Evolutionary conservation across 192 early-diverging fungal species (phyloP).

Genomic region (Anaeromyces robustus): DNA sequence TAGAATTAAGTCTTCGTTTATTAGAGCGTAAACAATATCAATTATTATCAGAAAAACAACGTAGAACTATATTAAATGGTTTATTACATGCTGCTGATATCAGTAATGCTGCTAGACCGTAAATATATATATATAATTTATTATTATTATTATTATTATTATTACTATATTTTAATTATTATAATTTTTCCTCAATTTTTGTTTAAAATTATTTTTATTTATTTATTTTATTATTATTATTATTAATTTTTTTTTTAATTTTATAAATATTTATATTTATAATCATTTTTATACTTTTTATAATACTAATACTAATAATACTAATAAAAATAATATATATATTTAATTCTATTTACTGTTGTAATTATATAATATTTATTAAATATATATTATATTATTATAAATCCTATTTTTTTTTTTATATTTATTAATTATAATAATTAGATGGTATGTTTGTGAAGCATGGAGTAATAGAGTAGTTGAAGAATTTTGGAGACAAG

Average conservation of each 20-base stretch:
- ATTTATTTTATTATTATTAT: neutral
- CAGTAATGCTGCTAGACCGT: neutral
- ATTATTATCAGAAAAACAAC: neutral
- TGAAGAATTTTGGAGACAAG: slow-evolving; percentile 74
- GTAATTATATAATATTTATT: no score
- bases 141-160: slow-evolving; percentile 49
- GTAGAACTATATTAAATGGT: neutral
- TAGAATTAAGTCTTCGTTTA: neutral
- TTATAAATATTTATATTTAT: no score
- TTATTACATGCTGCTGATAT: neutral
- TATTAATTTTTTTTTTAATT: no score
- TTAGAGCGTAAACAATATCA: neutral
- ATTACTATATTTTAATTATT: slow-evolving; percentile 74
- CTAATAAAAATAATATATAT: no score
- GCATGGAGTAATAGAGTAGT: slow-evolving; percentile 80
- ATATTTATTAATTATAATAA: no score
- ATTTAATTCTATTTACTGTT: no score
- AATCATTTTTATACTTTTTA: no score
- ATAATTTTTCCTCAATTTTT: no score
- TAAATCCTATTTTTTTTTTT: no score
- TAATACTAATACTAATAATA: no score
- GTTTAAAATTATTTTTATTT: slow-evolving; percentile 13
- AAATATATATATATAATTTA: neutral
- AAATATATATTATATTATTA: no score
- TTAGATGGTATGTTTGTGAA: slow-evolving; percentile 52